phyloP scores from a whole-genome alignment of 2,329 filamentous ascomycete species.

The Dactylellina parvicollis region DNA sequence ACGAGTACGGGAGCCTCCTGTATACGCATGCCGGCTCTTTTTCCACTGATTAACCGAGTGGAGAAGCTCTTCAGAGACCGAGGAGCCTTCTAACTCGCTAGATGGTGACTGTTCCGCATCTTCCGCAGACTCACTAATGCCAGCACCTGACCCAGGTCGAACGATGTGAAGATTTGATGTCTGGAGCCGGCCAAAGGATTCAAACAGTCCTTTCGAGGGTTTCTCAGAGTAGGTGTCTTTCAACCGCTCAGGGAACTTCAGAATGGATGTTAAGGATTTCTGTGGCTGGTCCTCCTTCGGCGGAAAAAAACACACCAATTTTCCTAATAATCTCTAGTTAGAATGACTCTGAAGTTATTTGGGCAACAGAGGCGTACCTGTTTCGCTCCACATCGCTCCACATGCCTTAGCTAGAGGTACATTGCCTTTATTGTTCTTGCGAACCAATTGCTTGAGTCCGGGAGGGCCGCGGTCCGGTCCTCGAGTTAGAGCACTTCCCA shows the following conservation, averaged over 20 bases:
- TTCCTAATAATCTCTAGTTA: slow-evolving; percentile 61
- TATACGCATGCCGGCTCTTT: slow-evolving; percentile 20
- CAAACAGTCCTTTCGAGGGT: slow-evolving; percentile 66
- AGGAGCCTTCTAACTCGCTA: slow-evolving; percentile 34
- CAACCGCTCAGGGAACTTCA: slow-evolving; percentile 64
- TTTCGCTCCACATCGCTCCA: slow-evolving; percentile 57
- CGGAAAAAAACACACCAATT: slow-evolving; percentile 74
- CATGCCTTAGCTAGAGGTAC: slow-evolving; percentile 71
- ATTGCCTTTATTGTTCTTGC: slow-evolving; percentile 66
- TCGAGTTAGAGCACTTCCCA: slow-evolving; percentile 61
- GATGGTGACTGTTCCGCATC: slow-evolving; percentile 37
- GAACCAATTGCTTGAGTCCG: slow-evolving; percentile 47
- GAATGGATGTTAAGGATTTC: slow-evolving; percentile 67
- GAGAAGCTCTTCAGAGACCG: slow-evolving; percentile 34
- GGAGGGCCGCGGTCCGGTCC: slow-evolving; percentile 27
- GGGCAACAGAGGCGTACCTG: slow-evolving; percentile 15
- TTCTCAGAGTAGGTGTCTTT: slow-evolving; percentile 59
- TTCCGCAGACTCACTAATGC: slow-evolving; percentile 26
- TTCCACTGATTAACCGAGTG: slow-evolving; percentile 37
- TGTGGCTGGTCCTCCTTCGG: slow-evolving; percentile 70
- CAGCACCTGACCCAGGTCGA: slow-evolving; percentile 18
- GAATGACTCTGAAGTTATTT: background rate
- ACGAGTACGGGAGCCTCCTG: slow-evolving; percentile 18
- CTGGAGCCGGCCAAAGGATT: slow-evolving; percentile 71
- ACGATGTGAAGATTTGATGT: slow-evolving; percentile 64